A percentile compares a stretch with the other conserved stretches of the same genome.
These are phyloP conservation scores for Meredithiella fracta DNA, from an alignment of 2,329 filamentous ascomycete genomes.

Conservation along the genomic window DNA sequence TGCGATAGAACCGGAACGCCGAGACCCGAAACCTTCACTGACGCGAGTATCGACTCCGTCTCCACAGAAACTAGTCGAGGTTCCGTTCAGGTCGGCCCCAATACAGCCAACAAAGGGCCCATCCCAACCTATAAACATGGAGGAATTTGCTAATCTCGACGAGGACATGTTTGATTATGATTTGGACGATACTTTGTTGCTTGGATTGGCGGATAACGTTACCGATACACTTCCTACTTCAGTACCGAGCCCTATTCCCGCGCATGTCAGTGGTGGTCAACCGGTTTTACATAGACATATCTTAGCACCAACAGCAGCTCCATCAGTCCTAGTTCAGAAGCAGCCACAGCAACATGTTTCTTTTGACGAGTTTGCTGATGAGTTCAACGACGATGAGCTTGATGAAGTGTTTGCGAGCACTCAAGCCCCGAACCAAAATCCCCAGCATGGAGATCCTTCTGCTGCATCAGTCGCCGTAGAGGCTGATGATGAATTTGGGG, in stretches of 20 bases:
- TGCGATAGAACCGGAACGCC: background rate
- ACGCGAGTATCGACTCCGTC: background rate
- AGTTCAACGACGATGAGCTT: slow-evolving; percentile 44
- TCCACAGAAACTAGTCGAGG: background rate
- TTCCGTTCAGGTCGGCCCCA: background rate
- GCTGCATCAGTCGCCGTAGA: background rate
- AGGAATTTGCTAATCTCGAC: slow-evolving; percentile 13
- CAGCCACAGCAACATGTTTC: background rate
- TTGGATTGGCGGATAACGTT: slow-evolving; percentile 7
- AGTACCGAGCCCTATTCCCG: background rate
- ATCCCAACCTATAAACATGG: background rate
- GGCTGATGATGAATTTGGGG: slow-evolving; percentile 10
- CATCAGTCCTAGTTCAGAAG: background rate
- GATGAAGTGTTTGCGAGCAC: slow-evolving; percentile 20
- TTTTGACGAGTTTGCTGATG: slow-evolving; percentile 21
- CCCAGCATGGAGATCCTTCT: background rate
- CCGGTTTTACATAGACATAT: background rate
- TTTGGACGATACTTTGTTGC: slow-evolving; percentile 10
- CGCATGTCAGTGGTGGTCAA: background rate
- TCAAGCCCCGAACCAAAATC: slow-evolving; percentile 19
- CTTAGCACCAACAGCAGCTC: background rate
- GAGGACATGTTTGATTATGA: slow-evolving; percentile 15
- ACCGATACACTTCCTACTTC: slow-evolving; percentile 6
- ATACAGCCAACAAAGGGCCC: background rate
- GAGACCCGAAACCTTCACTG: background rate